Evolutionary conservation across 1,284 basidiomycete genomes (phyloP).

Genomic region (Termitomyces sp.): DNA sequence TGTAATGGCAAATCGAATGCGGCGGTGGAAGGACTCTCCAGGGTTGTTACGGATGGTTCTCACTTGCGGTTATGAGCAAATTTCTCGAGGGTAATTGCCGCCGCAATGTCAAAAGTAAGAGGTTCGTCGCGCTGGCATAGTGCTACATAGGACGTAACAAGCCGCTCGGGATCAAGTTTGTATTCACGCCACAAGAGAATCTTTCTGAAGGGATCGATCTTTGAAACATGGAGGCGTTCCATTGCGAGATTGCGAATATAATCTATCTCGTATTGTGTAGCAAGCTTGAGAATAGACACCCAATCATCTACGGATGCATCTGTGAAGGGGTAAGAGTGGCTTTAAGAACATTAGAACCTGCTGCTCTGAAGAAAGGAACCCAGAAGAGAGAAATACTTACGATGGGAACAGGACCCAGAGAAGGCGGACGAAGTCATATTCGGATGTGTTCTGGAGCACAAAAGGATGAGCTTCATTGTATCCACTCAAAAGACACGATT

Average conservation of each 20-base stretch:
- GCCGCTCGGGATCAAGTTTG: conserved; percentile 28
- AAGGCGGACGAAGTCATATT: conserved; percentile 18
- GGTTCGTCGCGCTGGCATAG: conserved; percentile 31
- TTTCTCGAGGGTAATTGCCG: conserved; percentile 28
- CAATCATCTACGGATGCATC: conserved; percentile 24
- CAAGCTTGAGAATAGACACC: conserved; percentile 27
- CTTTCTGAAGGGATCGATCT: conserved; percentile 33
- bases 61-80: conserved; percentile 26
- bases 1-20: conserved; percentile 78
- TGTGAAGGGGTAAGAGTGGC: conserved; percentile 17
- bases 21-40: conserved; percentile 20
- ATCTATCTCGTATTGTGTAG: conserved; percentile 26
- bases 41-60: conserved; percentile 15
- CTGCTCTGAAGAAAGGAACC: background rate
- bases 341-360: background rate
- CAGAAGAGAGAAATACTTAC: conserved; percentile 1
- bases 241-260: conserved; percentile 20
- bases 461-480: conserved; percentile 28
- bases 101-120: conserved; percentile 28
- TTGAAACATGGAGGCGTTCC: conserved; percentile 25
- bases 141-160: conserved; percentile 30
- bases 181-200: conserved; percentile 35
- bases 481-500: conserved; percentile 20
- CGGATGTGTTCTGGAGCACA: conserved; percentile 16
- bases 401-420: conserved; percentile 16